phyloP scores from a whole-genome alignment of 495 filamentous ascomycete species.

The Penicillium soppii region DNA sequence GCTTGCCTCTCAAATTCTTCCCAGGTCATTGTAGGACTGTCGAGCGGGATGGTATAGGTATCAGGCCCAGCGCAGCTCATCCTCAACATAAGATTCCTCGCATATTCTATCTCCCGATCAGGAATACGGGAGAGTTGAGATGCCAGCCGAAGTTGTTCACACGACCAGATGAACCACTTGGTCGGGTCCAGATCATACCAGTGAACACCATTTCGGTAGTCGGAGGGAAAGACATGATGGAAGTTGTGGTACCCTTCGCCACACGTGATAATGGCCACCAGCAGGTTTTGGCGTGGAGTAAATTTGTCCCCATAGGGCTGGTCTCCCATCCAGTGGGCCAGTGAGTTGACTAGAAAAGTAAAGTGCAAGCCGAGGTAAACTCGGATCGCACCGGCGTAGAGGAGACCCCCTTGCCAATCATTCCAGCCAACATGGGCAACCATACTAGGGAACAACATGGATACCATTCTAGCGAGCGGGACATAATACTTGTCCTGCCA shows the following conservation, averaged over 20 bases:
- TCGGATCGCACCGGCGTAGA: conserved; percentile 25
- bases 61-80: too few relatives aligned
- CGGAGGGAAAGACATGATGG: conserved; percentile 31
- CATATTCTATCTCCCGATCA: too few relatives aligned
- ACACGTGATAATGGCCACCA: conserved; percentile 24
- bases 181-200: conserved; percentile 31
- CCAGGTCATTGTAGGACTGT: conserved; percentile 1
- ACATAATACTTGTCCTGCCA: conserved; percentile 26
- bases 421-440: conserved; percentile 28
- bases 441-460: conserved; percentile 16
- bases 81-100: conserved; percentile 22
- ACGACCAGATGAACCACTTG: conserved; percentile 28
- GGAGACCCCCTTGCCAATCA: conserved; percentile 27
- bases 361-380: conserved; percentile 25
- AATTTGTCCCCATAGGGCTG: conserved; percentile 26
- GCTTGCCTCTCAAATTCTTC: neutral
- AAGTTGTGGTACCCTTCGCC: conserved; percentile 36
- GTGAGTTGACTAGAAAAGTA: conserved; percentile 33
- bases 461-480: conserved; percentile 13
- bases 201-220: conserved; percentile 30
- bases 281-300: conserved; percentile 22
- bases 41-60: too few relatives aligned
- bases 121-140: too few relatives aligned
- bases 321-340: conserved; percentile 34
- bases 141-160: conserved; percentile 22